These are phyloP conservation scores for Vicia faba DNA, from an alignment of 306 rosid species.

Conservation along the genomic window DNA sequence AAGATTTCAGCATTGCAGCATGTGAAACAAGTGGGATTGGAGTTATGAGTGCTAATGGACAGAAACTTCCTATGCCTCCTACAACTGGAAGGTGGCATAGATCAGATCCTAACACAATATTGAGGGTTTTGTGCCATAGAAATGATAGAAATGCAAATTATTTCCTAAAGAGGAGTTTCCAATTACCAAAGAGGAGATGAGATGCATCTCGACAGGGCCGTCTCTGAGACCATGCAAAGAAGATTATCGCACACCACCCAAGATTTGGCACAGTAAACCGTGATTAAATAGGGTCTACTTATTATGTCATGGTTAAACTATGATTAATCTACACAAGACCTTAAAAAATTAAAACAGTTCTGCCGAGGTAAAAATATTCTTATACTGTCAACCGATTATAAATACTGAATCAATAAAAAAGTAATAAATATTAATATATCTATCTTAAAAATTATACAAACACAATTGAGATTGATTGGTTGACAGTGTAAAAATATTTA, in stretches of 20 bases:
- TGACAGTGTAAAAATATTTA: background rate
- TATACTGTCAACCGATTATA: background rate
- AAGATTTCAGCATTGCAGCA: slow-evolving; percentile 74
- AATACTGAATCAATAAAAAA: no score
- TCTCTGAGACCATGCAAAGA: no score
- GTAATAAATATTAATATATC: background rate
- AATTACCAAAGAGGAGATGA: slow-evolving; percentile 79
- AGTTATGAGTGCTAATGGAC: slow-evolving; percentile 50
- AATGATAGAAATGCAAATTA: slow-evolving; percentile 69
- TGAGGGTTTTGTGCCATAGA: slow-evolving; percentile 85
- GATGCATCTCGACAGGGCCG: no score
- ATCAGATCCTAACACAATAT: slow-evolving; percentile 84
- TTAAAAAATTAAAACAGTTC: no score
- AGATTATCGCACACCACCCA: no score
- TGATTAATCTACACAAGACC: no score
- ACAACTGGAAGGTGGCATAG: slow-evolving; percentile 88
- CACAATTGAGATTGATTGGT: background rate
- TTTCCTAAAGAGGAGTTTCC: slow-evolving; percentile 85
- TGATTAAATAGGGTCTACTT: no score
- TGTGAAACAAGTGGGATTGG: slow-evolving; percentile 81
- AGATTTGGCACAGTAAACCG: no score
- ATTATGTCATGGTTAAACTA: no score
- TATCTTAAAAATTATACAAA: background rate
- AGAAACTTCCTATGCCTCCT: slow-evolving; percentile 85
- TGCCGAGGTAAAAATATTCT: background rate